A percentile compares a stretch with the other conserved stretches of the same genome.
Evolutionary conservation across 768 basidiomycete species (phyloP).

Genomic region (Termitomyces sp.): DNA sequence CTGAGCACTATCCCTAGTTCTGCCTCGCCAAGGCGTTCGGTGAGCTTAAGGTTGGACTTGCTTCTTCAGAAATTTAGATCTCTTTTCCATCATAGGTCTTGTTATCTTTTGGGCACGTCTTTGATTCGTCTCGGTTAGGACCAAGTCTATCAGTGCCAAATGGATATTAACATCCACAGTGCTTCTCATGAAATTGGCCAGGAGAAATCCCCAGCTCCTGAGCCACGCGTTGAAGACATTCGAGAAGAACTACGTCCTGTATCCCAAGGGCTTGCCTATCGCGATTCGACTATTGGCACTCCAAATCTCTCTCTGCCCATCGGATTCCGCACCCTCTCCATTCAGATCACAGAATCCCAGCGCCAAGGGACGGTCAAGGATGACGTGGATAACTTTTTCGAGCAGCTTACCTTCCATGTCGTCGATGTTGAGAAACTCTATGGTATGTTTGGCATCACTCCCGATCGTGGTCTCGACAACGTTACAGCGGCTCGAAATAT

Average conservation of each 20-base stretch:
- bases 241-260: neutral
- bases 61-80: too few species aligned
- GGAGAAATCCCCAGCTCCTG: too few species aligned
- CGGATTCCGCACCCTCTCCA: conserved; percentile 16
- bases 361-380: neutral
- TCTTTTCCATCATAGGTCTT: too few species aligned
- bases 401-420: conserved; percentile 8
- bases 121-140: too few species aligned
- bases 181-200: too few species aligned
- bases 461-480: conserved; percentile 12
- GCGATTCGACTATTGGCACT: neutral
- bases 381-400: conserved; percentile 4
- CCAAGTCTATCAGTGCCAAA: too few species aligned
- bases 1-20: too few species aligned
- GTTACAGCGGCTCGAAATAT: conserved; percentile 7
- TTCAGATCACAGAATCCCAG: conserved; percentile 11
- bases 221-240: neutral
- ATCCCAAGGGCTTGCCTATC: neutral
- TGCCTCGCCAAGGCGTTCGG: too few species aligned
- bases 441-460: conserved; percentile 10
- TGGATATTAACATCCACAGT: too few species aligned
- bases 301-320: conserved; percentile 8
- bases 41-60: too few species aligned
- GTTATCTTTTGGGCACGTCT: too few species aligned
- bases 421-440: conserved; percentile 11